Conservation (phyloP, 2,329 filamentous ascomycete genomes). For the Cladophialophora psammophila region DNA sequence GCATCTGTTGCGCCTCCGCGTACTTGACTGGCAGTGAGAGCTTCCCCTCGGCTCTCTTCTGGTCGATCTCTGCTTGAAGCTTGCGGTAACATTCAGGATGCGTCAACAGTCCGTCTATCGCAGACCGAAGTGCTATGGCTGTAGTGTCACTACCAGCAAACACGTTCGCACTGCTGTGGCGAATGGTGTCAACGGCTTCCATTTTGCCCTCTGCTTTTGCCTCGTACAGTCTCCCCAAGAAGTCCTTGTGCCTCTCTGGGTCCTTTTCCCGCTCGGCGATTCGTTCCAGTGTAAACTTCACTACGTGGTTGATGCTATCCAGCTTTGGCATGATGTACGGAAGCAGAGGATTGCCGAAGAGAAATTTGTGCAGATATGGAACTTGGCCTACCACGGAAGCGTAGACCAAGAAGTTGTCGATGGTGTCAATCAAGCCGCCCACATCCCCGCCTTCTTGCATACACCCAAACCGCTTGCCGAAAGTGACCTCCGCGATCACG, state of each 20-base stretch:
- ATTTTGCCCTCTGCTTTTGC: slow-evolving; percentile 10
- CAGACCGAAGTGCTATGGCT: slow-evolving; percentile 64
- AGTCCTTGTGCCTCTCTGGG: slow-evolving; percentile 40
- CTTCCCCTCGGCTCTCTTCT: slow-evolving; percentile 8
- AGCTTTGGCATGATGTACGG: background rate
- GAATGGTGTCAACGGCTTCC: slow-evolving; percentile 8
- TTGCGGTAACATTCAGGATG: slow-evolving; percentile 53
- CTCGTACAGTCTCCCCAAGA: slow-evolving; percentile 52
- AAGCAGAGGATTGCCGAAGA: slow-evolving; percentile 19
- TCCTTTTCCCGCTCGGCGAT: slow-evolving; percentile 7
- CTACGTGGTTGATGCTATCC: slow-evolving; percentile 2
- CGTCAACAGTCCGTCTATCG: slow-evolving; percentile 77
- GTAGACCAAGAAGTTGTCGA: slow-evolving; percentile 40
- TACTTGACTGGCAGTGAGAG: slow-evolving; percentile 27
- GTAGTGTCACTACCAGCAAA: slow-evolving; percentile 78
- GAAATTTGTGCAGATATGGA: slow-evolving; percentile 14
- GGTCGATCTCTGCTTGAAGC: slow-evolving; percentile 25
- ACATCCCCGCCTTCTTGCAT: slow-evolving; percentile 76
- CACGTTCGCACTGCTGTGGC: slow-evolving; percentile 33
- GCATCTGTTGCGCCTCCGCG: slow-evolving; percentile 38
- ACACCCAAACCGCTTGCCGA: slow-evolving; percentile 74
- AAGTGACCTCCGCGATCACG: slow-evolving; percentile 57
- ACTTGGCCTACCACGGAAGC: slow-evolving; percentile 12
- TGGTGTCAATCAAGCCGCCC: slow-evolving; percentile 51
- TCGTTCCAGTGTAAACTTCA: slow-evolving; percentile 6